Conservation (phyloP, 495 filamentous ascomycete genomes). For the Penicillium cataractarum region DNA sequence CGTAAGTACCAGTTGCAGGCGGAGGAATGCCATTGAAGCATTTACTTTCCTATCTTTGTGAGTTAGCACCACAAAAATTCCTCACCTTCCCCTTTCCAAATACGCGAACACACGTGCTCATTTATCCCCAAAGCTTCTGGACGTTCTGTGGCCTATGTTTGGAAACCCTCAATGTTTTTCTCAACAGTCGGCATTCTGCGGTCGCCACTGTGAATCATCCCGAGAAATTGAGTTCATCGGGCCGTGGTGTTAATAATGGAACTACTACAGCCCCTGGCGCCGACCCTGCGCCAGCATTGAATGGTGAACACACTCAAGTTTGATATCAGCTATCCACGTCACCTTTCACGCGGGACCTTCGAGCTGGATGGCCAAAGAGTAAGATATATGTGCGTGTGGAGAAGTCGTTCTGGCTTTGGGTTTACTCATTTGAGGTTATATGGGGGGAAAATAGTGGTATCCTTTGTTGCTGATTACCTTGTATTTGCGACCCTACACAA, state of each 20-base stretch:
- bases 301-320: not conserved
- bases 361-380: not conserved
- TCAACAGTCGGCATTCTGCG: not conserved
- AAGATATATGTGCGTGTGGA: not conserved
- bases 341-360: not conserved
- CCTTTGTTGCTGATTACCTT: not conserved
- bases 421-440: not conserved
- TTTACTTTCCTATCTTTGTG: constrained; percentile 5
- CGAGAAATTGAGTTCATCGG: not conserved
- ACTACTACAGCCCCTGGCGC: not conserved
- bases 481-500: not conserved
- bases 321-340: not conserved
- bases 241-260: not conserved
- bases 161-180: constrained; percentile 11
- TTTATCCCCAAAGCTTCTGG: constrained; percentile 9
- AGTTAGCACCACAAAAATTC: not conserved
- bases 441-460: not conserved
- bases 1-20: not conserved
- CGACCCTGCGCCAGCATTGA: not conserved
- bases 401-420: not conserved
- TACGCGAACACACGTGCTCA: not conserved
- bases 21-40: constrained; percentile 4
- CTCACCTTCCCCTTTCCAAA: not conserved
- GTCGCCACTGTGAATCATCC: not conserved
- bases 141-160: constrained; percentile 10